Percentiles rank a stretch among this genome's conserved stretches.
These are phyloP conservation scores for Botrytis deweyae DNA, from an alignment of 2,329 filamentous ascomycete genomes.

Conservation along the genomic window DNA sequence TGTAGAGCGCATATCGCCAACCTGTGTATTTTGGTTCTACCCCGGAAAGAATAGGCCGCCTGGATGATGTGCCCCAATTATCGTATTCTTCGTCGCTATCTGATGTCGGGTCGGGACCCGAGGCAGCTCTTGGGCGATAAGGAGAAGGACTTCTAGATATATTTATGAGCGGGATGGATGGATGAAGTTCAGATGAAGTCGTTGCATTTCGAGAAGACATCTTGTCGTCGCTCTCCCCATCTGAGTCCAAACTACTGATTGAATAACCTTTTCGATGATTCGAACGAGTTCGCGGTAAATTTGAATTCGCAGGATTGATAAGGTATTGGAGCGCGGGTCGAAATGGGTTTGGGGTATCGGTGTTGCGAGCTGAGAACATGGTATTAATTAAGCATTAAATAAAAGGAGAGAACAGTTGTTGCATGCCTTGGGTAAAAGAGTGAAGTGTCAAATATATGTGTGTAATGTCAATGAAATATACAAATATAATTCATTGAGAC, in stretches of 20 bases:
- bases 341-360: constrained; percentile 39
- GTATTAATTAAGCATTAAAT: constrained; percentile 11
- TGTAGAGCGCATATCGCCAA: constrained; percentile 41
- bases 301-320: constrained; percentile 25
- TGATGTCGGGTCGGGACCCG: constrained; percentile 37
- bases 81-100: constrained; percentile 47
- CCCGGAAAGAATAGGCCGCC: constrained; percentile 38
- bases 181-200: constrained; percentile 29
- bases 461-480: background rate
- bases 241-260: constrained; percentile 34
- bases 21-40: constrained; percentile 32
- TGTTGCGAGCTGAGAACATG: constrained; percentile 37
- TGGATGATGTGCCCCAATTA: constrained; percentile 40
- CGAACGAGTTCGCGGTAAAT: constrained; percentile 24
- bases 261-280: constrained; percentile 32
- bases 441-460: background rate
- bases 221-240: constrained; percentile 28
- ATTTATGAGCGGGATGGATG: constrained; percentile 46
- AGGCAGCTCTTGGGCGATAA: constrained; percentile 45
- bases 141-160: constrained; percentile 47
- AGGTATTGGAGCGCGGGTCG: constrained; percentile 44
- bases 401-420: constrained; percentile 5
- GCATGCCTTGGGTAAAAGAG: constrained; percentile 17
- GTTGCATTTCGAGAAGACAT: constrained; percentile 32
- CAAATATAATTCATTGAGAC: background rate